A percentile compares a stretch with the other conserved stretches of the same genome.
Conservation (phyloP, 1,284 basidiomycete species). For the Puccinia novopanici region DNA sequence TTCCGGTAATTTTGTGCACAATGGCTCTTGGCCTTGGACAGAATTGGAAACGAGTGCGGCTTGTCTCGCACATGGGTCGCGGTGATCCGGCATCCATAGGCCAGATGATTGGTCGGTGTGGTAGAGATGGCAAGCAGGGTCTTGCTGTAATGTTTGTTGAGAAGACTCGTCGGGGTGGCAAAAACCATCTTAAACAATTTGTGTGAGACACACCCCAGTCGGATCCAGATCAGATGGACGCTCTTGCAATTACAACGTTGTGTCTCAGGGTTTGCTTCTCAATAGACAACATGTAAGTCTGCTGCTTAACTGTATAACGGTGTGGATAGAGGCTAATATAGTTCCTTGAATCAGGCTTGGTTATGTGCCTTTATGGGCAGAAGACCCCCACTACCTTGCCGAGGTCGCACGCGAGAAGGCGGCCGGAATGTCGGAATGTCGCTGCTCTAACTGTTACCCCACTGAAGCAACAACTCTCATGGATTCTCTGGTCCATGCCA, state of each 20-base stretch:
- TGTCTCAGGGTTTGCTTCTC: not conserved
- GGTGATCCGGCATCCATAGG: not conserved
- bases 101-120: conserved; percentile 23
- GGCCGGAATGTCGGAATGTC: not conserved
- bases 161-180: not conserved
- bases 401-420: not conserved
- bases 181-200: not conserved
- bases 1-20: not conserved
- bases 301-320: not conserved
- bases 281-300: conserved; percentile 1
- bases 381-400: not conserved
- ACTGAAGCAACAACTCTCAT: not conserved
- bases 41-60: conserved; percentile 1
- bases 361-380: not conserved
- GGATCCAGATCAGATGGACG: not conserved
- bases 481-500: not conserved
- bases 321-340: not conserved
- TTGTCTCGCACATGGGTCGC: not conserved
- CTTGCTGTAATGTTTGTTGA: conserved; percentile 20
- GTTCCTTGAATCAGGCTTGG: not conserved
- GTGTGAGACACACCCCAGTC: not conserved
- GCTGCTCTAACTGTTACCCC: not conserved
- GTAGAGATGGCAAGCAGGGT: not conserved
- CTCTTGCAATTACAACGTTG: not conserved
- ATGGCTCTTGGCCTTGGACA: conserved; percentile 22